Evolutionary conservation across 1,284 basidiomycete species (phyloP).

Genomic region (Puccinia polysora): DNA sequence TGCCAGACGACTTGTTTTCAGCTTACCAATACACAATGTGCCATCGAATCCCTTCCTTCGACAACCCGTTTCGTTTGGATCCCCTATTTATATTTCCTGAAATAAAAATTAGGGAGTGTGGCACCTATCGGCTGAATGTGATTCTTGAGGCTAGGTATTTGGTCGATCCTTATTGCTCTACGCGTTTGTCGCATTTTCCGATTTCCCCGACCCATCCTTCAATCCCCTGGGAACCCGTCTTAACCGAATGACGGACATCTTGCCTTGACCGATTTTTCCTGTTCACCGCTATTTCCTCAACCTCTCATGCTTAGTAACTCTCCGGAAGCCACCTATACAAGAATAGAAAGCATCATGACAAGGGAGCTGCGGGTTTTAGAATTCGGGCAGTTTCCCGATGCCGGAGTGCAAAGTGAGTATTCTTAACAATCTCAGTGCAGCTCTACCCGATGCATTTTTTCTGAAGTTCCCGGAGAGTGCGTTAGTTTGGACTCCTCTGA

Average conservation of each 20-base stretch:
- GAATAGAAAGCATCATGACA: no score
- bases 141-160: conserved; percentile 1
- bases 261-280: no score
- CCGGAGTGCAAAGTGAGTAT: no score
- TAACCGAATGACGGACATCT: no score
- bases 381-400: no score
- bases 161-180: background rate
- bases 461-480: background rate
- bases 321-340: no score
- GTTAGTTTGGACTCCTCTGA: background rate
- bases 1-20: background rate
- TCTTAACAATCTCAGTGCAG: background rate
- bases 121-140: background rate
- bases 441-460: background rate
- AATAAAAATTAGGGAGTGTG: background rate
- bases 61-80: background rate
- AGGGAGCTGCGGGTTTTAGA: no score
- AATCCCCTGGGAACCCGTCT: no score
- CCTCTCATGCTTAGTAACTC: no score
- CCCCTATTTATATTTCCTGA: background rate
- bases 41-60: background rate
- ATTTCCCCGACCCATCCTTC: no score
- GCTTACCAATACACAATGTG: background rate
- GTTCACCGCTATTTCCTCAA: no score
- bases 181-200: background rate